Percentiles rank a stretch among this genome's conserved stretches.
These are phyloP conservation scores for Exophiala sp. DNA, from an alignment of 2,329 filamentous ascomycete genomes.

Conservation along the genomic window DNA sequence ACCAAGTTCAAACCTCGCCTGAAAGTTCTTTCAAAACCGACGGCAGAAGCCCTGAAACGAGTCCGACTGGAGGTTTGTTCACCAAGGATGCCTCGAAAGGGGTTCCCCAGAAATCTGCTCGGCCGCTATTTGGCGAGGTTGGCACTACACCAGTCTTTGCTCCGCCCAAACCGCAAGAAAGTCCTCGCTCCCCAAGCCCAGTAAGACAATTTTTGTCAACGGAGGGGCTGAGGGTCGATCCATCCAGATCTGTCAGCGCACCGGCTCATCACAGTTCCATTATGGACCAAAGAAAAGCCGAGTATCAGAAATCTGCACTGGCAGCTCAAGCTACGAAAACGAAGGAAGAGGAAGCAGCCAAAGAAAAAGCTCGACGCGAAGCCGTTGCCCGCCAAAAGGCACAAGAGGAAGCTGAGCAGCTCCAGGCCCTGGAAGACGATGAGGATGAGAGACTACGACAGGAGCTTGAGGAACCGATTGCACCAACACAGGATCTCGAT, in stretches of 20 bases:
- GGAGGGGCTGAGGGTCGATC: constrained; percentile 33
- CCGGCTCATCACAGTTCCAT: constrained; percentile 37
- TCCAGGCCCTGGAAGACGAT: constrained; percentile 43
- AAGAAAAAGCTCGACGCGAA: constrained; percentile 25
- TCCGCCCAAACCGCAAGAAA: constrained; percentile 36
- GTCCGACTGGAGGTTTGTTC: constrained; percentile 40
- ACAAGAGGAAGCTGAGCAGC: constrained; percentile 32
- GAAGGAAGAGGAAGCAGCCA: constrained; percentile 23
- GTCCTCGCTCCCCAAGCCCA: constrained; percentile 46
- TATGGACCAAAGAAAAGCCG: constrained; percentile 39
- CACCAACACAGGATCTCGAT: constrained; percentile 43
- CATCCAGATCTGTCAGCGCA: constrained; percentile 38
- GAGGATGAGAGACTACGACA: constrained; percentile 47
- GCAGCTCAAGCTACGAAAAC: constrained; percentile 23
- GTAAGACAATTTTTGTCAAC: constrained; percentile 35
- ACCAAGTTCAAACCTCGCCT: constrained; percentile 40
- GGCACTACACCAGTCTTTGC: constrained; percentile 37
- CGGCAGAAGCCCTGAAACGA: constrained; percentile 37
- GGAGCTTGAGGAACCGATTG: constrained; percentile 42
- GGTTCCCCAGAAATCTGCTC: constrained; percentile 30
- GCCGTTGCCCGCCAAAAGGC: constrained; percentile 16
- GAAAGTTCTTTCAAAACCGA: constrained; percentile 44
- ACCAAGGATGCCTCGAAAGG: constrained; percentile 35
- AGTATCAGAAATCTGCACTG: constrained; percentile 31
- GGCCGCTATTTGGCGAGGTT: constrained; percentile 45